Conservation (phyloP, 164 flowering plant species). For the Houttuynia cordata region DNA sequence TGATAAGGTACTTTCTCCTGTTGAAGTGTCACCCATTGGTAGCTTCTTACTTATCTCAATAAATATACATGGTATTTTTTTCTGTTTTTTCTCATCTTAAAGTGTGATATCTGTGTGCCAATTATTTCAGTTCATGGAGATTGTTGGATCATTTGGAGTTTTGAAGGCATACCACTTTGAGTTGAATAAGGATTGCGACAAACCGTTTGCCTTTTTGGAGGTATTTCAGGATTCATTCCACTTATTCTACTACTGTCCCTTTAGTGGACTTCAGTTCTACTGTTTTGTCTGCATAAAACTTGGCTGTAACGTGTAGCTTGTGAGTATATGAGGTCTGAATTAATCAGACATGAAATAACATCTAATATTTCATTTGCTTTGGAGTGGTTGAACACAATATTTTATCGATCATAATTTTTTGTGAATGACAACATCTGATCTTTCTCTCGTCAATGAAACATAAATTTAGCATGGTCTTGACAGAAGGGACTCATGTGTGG, state of each 20-base stretch:
- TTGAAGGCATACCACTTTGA: slow-evolving; percentile 68
- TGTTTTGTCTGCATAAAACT: too few relatives aligned
- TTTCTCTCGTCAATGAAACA: background rate
- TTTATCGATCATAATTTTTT: background rate
- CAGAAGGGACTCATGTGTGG: background rate
- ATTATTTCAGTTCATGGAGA: slow-evolving; percentile 60
- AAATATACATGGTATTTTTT: background rate
- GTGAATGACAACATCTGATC: background rate
- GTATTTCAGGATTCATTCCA: slow-evolving; percentile 18
- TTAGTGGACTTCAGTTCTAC: background rate
- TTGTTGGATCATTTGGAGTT: slow-evolving; percentile 69
- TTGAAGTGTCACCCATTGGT: background rate
- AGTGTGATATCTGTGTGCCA: background rate
- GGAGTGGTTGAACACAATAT: background rate
- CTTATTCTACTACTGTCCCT: background rate
- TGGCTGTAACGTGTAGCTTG: too few relatives aligned
- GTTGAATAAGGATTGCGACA: slow-evolving; percentile 23
- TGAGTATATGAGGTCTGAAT: too few relatives aligned
- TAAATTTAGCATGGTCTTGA: background rate
- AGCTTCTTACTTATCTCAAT: background rate
- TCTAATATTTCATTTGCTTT: background rate
- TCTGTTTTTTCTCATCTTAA: background rate
- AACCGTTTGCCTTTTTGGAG: slow-evolving; percentile 76
- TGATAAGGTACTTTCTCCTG: slow-evolving; percentile 53
- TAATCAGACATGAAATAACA: background rate